Evolutionary conservation across 208 protist genomes (phyloP).

Genomic region (Leishmania mexicana): DNA sequence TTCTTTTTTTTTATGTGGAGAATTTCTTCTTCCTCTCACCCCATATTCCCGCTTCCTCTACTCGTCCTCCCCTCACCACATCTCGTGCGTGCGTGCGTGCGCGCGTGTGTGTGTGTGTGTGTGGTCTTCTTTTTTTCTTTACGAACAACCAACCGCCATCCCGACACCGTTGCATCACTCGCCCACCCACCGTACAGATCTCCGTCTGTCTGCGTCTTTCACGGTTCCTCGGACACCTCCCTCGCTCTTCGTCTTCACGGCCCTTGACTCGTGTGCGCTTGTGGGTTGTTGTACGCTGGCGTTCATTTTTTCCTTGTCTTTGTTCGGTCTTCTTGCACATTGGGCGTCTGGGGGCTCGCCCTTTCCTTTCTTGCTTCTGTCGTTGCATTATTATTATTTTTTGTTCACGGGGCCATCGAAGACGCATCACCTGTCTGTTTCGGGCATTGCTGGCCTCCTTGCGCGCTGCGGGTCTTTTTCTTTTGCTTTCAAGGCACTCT

Average conservation of each 20-base stretch:
- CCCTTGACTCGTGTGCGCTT: neutral
- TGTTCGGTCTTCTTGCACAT: neutral
- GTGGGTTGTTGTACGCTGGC: neutral
- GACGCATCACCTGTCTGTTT: neutral
- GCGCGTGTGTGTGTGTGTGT: neutral
- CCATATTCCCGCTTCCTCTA: neutral
- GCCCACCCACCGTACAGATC: neutral
- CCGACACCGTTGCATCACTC: neutral
- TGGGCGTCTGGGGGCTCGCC: neutral
- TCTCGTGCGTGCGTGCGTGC: no score
- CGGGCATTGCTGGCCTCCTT: neutral
- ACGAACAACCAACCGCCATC: neutral
- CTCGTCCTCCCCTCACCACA: neutral
- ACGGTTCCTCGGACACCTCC: neutral
- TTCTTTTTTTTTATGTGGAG: neutral
- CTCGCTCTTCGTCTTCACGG: neutral
- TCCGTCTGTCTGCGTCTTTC: neutral
- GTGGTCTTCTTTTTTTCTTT: neutral
- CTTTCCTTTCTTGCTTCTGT: neutral
- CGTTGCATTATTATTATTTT: neutral
- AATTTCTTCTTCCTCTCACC: neutral
- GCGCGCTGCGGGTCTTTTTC: neutral
- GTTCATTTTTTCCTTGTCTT: neutral
- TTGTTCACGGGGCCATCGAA: neutral
- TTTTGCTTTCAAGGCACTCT: neutral